A percentile compares a stretch with the other conserved stretches of the same genome.
phyloP scores from a whole-genome alignment of 1,284 basidiomycete species.

The Athelia psychrophila region DNA sequence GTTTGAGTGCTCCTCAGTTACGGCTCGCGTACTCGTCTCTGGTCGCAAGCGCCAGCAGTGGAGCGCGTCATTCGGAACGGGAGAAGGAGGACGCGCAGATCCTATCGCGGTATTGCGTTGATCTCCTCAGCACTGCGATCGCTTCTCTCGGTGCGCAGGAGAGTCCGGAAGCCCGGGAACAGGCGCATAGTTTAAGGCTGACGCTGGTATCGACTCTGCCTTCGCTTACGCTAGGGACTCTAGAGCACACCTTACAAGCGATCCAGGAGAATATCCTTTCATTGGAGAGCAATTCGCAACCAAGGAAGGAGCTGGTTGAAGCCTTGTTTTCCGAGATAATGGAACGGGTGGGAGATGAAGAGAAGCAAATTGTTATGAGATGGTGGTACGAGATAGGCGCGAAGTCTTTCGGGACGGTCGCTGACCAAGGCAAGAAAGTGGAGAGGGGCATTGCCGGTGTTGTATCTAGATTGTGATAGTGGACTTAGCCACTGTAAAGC shows the following conservation, averaged over 20 bases:
- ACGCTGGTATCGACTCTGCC: conserved; percentile 59
- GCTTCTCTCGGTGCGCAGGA: conserved; percentile 6
- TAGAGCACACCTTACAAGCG: no score
- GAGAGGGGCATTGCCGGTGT: neutral
- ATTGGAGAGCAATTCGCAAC: conserved; percentile 25
- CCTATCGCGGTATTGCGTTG: conserved; percentile 63
- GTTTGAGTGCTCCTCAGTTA: conserved; percentile 56
- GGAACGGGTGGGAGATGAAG: conserved; percentile 59
- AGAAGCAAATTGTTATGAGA: conserved; percentile 58
- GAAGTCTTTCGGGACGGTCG: conserved; percentile 10
- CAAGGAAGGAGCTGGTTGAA: conserved; percentile 46
- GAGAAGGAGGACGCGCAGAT: conserved; percentile 19
- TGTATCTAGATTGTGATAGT: neutral
- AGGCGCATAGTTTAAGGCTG: conserved; percentile 51
- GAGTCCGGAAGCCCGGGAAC: conserved; percentile 19
- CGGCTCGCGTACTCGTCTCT: conserved; percentile 65
- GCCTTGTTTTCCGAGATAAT: conserved; percentile 58
- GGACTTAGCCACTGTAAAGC: neutral
- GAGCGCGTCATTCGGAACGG: conserved; percentile 10
- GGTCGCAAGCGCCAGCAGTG: conserved; percentile 51
- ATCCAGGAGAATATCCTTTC: conserved; percentile 22
- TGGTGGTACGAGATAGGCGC: conserved; percentile 60
- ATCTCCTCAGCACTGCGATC: conserved; percentile 44
- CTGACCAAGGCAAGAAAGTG: neutral
- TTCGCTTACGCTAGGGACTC: conserved; percentile 41